Evolutionary conservation across 2,329 filamentous ascomycete genomes (phyloP).

Genomic region (Fusarium sp.): DNA sequence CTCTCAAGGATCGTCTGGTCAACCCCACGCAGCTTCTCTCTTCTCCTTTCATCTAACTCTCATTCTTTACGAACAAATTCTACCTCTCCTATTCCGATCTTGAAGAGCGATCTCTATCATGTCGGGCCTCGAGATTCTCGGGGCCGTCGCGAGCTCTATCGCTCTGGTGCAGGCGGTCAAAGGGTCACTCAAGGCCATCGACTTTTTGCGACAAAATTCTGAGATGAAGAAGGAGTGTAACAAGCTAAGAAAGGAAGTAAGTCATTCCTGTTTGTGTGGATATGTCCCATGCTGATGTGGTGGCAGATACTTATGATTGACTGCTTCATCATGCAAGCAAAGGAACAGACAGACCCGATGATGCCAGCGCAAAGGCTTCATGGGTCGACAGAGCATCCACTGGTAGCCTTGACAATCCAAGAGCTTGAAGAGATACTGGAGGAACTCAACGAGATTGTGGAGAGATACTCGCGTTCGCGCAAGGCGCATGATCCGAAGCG

Average conservation of each 20-base stretch:
- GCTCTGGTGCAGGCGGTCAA: slow-evolving; percentile 15
- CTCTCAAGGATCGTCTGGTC: not conserved
- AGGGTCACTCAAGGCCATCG: slow-evolving; percentile 9
- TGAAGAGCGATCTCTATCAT: not conserved
- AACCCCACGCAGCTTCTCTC: not conserved
- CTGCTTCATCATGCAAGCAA: slow-evolving; percentile 6
- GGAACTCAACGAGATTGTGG: not conserved
- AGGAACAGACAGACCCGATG: not conserved
- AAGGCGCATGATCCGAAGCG: not conserved
- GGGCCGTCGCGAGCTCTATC: slow-evolving; percentile 22
- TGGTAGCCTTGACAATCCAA: not conserved
- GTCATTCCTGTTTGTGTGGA: rapidly evolving
- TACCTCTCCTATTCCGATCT: not conserved
- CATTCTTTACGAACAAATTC: not conserved
- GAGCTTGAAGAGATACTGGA: not conserved
- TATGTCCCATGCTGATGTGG: rapidly evolving
- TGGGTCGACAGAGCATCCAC: not conserved
- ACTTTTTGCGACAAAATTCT: slow-evolving; percentile 1
- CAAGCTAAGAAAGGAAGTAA: not conserved
- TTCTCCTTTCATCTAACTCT: rapidly evolving
- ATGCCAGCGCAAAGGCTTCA: not conserved
- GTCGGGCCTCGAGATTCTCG: slow-evolving; percentile 26
- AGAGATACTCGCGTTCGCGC: not conserved
- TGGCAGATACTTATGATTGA: slow-evolving; percentile 14
- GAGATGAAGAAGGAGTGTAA: slow-evolving; percentile 9